Conservation (phyloP, 106 monocot species). For the Apostasia ramifera region DNA sequence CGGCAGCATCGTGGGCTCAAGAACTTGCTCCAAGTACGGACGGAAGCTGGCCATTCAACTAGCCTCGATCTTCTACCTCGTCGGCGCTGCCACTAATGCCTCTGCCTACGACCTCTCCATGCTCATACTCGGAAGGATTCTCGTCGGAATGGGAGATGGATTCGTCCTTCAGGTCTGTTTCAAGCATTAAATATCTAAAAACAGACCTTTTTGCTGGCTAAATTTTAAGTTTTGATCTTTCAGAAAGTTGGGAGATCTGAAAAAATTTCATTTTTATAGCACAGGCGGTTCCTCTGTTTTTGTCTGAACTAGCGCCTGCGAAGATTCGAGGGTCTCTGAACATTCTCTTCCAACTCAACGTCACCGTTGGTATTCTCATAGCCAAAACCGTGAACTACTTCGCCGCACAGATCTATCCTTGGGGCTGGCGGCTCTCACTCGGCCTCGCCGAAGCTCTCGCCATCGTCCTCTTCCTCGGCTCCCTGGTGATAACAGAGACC, state of each 20-base stretch:
- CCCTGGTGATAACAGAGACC: conserved; percentile 15
- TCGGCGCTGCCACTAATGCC: conserved; percentile 44
- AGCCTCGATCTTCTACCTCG: conserved; percentile 49
- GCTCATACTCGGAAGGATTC: conserved; percentile 69
- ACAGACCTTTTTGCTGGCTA: too few species aligned
- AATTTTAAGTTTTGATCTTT: too few species aligned
- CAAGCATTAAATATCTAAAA: too few species aligned
- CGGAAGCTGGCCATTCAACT: conserved; percentile 55
- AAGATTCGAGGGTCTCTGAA: conserved; percentile 28
- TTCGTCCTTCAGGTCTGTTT: conserved; percentile 57
- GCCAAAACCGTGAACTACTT: conserved; percentile 46
- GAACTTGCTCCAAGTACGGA: conserved; percentile 46
- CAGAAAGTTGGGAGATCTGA: too few species aligned
- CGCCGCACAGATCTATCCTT: conserved; percentile 11
- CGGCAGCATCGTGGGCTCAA: conserved; percentile 63
- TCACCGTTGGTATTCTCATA: conserved; percentile 36
- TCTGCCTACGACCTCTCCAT: conserved; percentile 43
- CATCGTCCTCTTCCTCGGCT: conserved; percentile 12
- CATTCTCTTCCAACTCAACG: conserved; percentile 43
- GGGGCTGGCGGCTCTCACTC: conserved; percentile 32
- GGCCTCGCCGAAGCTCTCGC: conserved; percentile 28
- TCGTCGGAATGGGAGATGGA: conserved; percentile 67
- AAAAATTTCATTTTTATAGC: background rate
- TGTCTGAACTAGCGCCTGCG: conserved; percentile 27
- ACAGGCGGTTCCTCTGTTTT: conserved; percentile 39